Percentiles rank a stretch among this genome's conserved stretches.
Conservation (phyloP, 2,329 filamentous ascomycete genomes). For the Neofusicoccum sp. region DNA sequence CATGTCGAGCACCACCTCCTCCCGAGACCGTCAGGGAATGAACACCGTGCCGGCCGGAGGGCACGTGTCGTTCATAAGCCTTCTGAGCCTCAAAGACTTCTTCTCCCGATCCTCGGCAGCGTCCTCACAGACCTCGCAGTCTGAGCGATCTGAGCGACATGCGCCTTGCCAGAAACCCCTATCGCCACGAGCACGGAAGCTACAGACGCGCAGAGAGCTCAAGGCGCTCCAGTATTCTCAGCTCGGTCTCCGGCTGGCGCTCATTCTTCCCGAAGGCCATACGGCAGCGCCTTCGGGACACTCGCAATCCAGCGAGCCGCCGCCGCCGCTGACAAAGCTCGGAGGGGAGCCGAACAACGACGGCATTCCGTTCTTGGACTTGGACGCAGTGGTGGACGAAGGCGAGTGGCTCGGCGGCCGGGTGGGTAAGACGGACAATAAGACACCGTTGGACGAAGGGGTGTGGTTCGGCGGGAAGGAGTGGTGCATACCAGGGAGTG, state of each 20-base stretch:
- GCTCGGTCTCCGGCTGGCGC: slow-evolving; percentile 3
- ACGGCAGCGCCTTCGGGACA: too few species aligned
- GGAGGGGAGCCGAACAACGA: background rate
- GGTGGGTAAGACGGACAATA: background rate
- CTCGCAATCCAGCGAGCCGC: background rate
- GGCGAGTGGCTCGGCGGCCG: background rate
- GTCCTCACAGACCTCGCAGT: too few species aligned
- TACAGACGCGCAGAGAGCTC: background rate
- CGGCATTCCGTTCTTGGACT: slow-evolving; percentile 5
- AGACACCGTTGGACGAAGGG: background rate
- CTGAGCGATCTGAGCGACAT: too few species aligned
- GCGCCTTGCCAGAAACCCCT: background rate
- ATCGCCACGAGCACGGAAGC: background rate
- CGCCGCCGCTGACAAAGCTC: background rate
- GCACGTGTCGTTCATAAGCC: too few species aligned
- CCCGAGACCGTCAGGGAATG: too few species aligned
- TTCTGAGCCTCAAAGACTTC: too few species aligned
- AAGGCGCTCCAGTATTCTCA: slow-evolving; percentile 1
- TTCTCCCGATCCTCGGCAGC: too few species aligned
- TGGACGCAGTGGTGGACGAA: background rate
- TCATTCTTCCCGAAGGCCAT: background rate
- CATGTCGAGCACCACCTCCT: too few species aligned
- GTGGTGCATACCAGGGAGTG: background rate
- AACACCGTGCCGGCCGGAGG: too few species aligned
- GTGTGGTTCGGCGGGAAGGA: background rate